Base-by-base conservation (phyloP, 192 early-diverging fungal genomes). In the Spinellus fusiger region DNA sequence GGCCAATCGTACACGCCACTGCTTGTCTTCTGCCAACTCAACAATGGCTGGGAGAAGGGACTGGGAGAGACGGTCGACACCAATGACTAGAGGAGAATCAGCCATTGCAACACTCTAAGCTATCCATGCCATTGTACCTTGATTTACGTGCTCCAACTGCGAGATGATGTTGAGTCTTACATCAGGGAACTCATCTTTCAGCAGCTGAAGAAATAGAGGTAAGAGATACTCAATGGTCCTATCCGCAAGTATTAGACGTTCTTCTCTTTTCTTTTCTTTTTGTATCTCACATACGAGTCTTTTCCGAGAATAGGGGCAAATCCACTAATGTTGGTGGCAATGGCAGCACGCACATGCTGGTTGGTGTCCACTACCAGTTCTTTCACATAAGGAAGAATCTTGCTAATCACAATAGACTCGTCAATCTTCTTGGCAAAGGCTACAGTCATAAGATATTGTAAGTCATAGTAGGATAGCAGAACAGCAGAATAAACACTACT, bases 81-180 rank as follows among this genome's bases (percentile, higher is more conserved):
- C 97, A 66, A 99, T 97, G 23, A 93, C 91, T 61, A 58, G 10
- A 64, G 35, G 12, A 29, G 12, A 31, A 31, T 55, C 22, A 40
- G n/a, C 25, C 25, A 46, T 13, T 2, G 18, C 7, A 9, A n/a
- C 7, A 29, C 18, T 29, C 8, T 29, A 1, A 15, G 6, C 27
- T 53, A n/a, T 53, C 16, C 18, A 3, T 56, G 5, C 8, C 8
- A 8, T 49, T 47, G 56, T 62, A 87, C 87, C 87, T 75, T 90
- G 81, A 74, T 99, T 97, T 9, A 98, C 94, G 49, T 88, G 86
- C 62, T 99, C 94, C 38, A 99, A 81, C 79, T 96, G 95, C 12
- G 94, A 96, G 68, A 99, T 99, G 61, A 99, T 93, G 78, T 97
- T 97, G 27, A 99, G 82, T 59, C 97, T 89, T 53, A 99, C 97